Evolutionary conservation across 345 rosid genomes (phyloP).

Genomic region (Eucalyptus tenuipes): DNA sequence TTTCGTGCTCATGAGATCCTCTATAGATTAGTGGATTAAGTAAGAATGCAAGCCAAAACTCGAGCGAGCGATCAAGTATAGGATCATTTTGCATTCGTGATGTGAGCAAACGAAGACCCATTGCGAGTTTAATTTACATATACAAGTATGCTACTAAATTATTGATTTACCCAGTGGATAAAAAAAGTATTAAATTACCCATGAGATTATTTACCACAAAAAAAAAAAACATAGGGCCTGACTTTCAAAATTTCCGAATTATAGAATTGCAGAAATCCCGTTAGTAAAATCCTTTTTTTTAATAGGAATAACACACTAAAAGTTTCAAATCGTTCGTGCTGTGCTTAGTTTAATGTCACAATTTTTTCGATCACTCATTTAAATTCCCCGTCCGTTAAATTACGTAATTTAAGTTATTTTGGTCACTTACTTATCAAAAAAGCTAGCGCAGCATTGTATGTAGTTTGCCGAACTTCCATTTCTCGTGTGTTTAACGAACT

Average conservation of each 20-base stretch:
- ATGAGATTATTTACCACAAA: background rate
- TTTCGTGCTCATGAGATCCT: background rate
- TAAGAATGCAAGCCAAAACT: background rate
- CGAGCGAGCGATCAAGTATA: fast-evolving
- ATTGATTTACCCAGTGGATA: no score
- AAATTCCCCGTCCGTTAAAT: background rate
- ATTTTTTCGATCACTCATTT: background rate
- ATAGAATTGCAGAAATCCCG: background rate
- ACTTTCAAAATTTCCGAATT: background rate
- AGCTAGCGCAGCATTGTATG: background rate
- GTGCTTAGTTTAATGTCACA: background rate
- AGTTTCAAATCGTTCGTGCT: background rate
- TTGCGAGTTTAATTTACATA: background rate
- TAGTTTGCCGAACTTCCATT: background rate
- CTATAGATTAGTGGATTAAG: background rate
- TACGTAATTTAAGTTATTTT: background rate
- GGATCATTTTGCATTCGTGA: background rate
- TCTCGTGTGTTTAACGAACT: background rate
- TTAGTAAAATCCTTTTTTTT: background rate
- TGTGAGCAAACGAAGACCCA: background rate
- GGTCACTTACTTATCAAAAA: background rate
- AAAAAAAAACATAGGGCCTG: background rate
- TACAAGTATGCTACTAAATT: background rate
- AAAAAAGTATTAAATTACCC: no score
- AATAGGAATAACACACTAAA: background rate